Conservation (phyloP, 768 basidiomycete genomes). For the Hortiboletus campestris region DNA sequence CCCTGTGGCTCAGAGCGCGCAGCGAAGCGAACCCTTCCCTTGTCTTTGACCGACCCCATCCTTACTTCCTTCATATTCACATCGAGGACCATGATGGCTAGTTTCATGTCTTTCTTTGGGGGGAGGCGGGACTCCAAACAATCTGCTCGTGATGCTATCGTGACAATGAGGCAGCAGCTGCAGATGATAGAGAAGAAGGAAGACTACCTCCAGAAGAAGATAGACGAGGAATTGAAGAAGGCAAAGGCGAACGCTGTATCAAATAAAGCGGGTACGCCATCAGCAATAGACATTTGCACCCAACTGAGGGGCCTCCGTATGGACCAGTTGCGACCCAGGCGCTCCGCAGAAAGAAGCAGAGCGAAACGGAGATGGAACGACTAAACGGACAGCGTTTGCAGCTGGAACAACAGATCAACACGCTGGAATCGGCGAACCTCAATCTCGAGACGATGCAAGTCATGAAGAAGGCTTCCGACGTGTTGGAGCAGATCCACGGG, state of each 20-base stretch:
- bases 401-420: slow-evolving; percentile 95
- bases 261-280: slow-evolving; percentile 81
- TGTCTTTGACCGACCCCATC: background rate
- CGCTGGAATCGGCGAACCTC: slow-evolving; percentile 94
- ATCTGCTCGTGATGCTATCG: slow-evolving; percentile 89
- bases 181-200: slow-evolving; percentile 99
- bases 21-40: slow-evolving; percentile 7
- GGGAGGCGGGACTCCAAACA: slow-evolving; percentile 80
- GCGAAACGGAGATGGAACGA: slow-evolving; percentile 82
- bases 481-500: slow-evolving; percentile 85
- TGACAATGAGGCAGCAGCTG: slow-evolving; percentile 87
- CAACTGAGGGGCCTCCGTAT: slow-evolving; percentile 10
- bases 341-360: slow-evolving; percentile 89
- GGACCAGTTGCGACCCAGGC: slow-evolving; percentile 80
- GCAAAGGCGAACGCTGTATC: slow-evolving; percentile 90
- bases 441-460: slow-evolving; percentile 96
- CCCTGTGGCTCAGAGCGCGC: slow-evolving; percentile 4
- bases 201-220: slow-evolving; percentile 93
- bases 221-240: slow-evolving; percentile 90
- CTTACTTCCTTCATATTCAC: slow-evolving; percentile 1
- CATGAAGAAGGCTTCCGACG: slow-evolving; percentile 94
- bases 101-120: slow-evolving; percentile 87
- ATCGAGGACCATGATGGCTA: slow-evolving; percentile 56
- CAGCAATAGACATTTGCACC: background rate
- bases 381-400: slow-evolving; percentile 84